A percentile compares a stretch with the other conserved stretches of the same genome.
Conservation (phyloP, 176 grass and related monocot species). For the Thalia dealbata region DNA sequence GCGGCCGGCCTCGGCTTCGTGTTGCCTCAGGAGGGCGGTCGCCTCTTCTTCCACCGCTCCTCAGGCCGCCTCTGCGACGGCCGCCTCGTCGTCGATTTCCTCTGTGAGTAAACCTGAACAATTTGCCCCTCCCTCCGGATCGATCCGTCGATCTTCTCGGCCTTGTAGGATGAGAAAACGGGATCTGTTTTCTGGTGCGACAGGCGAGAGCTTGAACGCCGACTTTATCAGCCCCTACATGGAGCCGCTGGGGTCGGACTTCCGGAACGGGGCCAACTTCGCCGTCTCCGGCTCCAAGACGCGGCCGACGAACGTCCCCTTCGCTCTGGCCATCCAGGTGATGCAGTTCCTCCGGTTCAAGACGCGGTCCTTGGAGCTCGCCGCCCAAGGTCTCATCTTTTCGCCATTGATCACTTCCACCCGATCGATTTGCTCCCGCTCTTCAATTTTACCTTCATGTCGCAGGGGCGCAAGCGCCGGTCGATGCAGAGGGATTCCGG, state of each 20-base stretch:
- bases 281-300: slow-evolving; percentile 50
- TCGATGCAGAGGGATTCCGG: slow-evolving; percentile 33
- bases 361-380: slow-evolving; percentile 38
- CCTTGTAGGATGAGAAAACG: neutral
- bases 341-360: slow-evolving; percentile 58
- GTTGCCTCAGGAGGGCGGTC: slow-evolving; percentile 44
- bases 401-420: neutral
- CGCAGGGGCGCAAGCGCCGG: slow-evolving; percentile 28
- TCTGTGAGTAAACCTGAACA: slow-evolving; percentile 39
- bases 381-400: slow-evolving; percentile 25
- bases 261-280: slow-evolving; percentile 64
- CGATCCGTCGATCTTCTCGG: neutral
- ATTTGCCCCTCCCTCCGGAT: neutral
- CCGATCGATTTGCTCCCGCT: neutral
- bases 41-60: slow-evolving; percentile 54
- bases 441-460: neutral
- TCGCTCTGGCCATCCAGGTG: slow-evolving; percentile 49
- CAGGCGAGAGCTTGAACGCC: slow-evolving; percentile 49
- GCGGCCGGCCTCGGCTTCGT: slow-evolving; percentile 39
- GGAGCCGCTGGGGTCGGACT: slow-evolving; percentile 45
- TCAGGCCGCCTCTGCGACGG: slow-evolving; percentile 78
- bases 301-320: slow-evolving; percentile 33
- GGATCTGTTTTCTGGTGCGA: neutral
- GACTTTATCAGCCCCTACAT: slow-evolving; percentile 46
- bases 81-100: slow-evolving; percentile 78